Evolutionary conservation across 768 basidiomycete species (phyloP).

Genomic region (Trametes villosa): DNA sequence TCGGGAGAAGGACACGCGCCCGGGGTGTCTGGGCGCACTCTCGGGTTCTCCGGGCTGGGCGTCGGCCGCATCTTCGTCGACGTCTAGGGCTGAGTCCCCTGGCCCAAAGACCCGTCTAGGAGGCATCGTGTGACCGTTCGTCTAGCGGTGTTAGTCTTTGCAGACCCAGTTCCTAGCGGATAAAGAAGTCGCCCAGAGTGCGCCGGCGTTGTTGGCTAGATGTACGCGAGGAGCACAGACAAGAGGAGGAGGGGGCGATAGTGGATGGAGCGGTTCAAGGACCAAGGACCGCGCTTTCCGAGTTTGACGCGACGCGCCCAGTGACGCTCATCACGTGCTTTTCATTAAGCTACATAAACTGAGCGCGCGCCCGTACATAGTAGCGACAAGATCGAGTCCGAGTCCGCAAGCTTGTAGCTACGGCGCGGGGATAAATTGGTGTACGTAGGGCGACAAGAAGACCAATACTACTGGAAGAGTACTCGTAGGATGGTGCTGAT

Average conservation of each 20-base stretch:
- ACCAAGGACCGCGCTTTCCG: neutral
- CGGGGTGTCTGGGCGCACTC: constrained; percentile 15
- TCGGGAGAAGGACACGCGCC: constrained; percentile 33
- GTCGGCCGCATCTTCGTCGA: constrained; percentile 1
- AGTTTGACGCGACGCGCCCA: constrained; percentile 9
- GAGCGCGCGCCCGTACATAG: neutral
- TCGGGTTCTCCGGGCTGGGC: neutral
- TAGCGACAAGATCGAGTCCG: no score
- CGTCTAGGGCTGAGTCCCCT: constrained; percentile 19
- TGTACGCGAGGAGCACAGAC: neutral
- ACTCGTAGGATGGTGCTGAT: neutral
- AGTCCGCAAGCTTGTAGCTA: no score
- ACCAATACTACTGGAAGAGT: neutral
- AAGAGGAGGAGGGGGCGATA: no score
- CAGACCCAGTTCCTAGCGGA: no score
- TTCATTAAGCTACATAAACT: neutral
- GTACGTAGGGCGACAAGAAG: no score
- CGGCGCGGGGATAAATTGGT: no score
- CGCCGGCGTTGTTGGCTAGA: no score
- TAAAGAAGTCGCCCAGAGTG: no score
- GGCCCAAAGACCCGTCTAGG: constrained; percentile 24
- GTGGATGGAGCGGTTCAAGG: neutral
- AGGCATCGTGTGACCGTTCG: constrained; percentile 5
- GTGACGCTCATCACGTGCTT: neutral
- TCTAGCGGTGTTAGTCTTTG: neutral